These are phyloP conservation scores for Diphasiastrum complanatum DNA, from an alignment of 83 land plant genomes.

Conservation along the genomic window DNA sequence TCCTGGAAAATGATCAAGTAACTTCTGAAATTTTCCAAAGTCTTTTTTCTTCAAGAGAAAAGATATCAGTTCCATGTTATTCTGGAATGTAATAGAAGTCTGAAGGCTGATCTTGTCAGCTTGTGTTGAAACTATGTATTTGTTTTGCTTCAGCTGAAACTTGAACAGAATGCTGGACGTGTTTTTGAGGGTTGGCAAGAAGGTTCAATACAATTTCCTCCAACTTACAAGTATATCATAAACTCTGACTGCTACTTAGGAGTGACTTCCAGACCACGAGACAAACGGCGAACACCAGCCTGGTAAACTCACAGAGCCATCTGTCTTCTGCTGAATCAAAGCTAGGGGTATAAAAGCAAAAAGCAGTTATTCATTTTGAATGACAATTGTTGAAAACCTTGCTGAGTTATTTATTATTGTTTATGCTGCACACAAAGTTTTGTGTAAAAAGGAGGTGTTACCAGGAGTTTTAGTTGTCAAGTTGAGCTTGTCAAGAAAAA, in stretches of 20 bases:
- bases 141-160: conserved; percentile 45
- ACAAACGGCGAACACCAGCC: conserved; percentile 65
- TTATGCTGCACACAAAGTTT: too few relatives aligned
- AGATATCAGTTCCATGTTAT: background rate
- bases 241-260: conserved; percentile 59
- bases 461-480: too few relatives aligned
- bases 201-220: conserved; percentile 72
- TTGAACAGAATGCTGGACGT: conserved; percentile 64
- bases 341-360: too few relatives aligned
- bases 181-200: conserved; percentile 89
- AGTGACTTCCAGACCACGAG: conserved; percentile 39
- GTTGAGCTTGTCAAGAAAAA: too few relatives aligned
- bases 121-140: background rate
- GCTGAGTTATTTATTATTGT: too few relatives aligned
- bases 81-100: background rate
- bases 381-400: too few relatives aligned
- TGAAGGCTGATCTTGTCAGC: background rate
- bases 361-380: too few relatives aligned
- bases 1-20: conserved; percentile 81
- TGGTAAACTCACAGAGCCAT: conserved; percentile 38
- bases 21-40: background rate
- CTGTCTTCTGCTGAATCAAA: background rate
- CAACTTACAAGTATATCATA: conserved; percentile 74
- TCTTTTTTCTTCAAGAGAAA: too few relatives aligned
- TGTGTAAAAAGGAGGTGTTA: too few relatives aligned